Evolutionary conservation across 345 rosid genomes (phyloP).

Genomic region (Eucalyptus cloeziana): DNA sequence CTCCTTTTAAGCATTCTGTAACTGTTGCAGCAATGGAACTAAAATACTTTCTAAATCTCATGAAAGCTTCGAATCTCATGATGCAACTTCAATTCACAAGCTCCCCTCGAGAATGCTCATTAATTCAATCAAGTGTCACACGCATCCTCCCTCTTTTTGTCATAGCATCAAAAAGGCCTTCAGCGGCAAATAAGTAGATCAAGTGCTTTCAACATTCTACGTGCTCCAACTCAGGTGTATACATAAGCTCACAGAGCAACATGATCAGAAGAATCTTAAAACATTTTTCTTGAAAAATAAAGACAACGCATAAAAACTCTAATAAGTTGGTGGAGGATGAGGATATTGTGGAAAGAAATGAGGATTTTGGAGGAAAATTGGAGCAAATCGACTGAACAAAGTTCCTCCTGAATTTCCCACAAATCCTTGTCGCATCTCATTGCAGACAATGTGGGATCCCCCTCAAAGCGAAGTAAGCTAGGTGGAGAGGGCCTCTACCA

Average conservation of each 20-base stretch:
- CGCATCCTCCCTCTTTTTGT: background rate
- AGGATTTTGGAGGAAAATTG: background rate
- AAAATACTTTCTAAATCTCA: background rate
- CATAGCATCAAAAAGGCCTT: background rate
- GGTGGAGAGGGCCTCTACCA: too few relatives aligned
- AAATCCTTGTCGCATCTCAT: too few relatives aligned
- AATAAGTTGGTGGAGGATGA: background rate
- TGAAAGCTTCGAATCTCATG: background rate
- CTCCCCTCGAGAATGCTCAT: background rate
- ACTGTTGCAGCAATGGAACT: background rate
- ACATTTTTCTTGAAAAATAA: background rate
- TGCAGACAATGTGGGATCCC: too few relatives aligned
- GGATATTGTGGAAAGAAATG: background rate
- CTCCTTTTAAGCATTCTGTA: background rate
- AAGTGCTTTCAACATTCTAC: background rate
- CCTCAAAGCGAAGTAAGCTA: too few relatives aligned
- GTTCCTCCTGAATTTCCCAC: background rate
- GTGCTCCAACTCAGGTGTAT: rapidly evolving
- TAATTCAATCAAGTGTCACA: background rate
- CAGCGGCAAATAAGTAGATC: too few relatives aligned
- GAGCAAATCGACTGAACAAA: background rate
- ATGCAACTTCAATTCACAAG: background rate
- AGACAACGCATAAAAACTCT: background rate
- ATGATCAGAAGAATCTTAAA: background rate
- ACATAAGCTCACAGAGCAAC: too few relatives aligned